These are phyloP conservation scores for Pelargonium fulgidum DNA, from an alignment of 441 rosid species.

Conservation along the genomic window DNA sequence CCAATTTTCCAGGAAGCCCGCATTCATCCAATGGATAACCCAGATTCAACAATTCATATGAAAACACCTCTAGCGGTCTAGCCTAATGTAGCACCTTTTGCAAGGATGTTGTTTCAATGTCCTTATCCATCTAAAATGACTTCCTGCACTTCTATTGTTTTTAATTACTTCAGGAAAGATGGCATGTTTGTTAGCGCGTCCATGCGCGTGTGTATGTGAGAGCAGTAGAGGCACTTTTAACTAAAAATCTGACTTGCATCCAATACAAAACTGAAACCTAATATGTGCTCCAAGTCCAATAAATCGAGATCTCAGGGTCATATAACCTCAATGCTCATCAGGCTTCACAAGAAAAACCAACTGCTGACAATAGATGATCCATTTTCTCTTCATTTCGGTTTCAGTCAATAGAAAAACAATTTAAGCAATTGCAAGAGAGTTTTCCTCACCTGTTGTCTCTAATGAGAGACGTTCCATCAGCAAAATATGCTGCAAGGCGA, in stretches of 20 bases:
- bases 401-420: background rate
- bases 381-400: background rate
- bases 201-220: background rate
- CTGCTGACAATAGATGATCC: background rate
- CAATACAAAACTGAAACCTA: background rate
- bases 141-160: background rate
- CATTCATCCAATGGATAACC: slow-evolving; percentile 12
- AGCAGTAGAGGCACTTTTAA: background rate
- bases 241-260: background rate
- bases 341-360: background rate
- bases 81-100: background rate
- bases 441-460: slow-evolving; percentile 40
- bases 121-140: background rate
- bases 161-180: too few species aligned
- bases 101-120: background rate
- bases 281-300: background rate
- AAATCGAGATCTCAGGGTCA: background rate
- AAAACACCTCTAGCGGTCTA: background rate
- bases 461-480: slow-evolving; percentile 54
- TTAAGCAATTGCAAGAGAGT: slow-evolving; percentile 11
- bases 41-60: background rate
- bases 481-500: slow-evolving; percentile 49
- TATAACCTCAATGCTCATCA: background rate
- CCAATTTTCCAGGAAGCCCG: background rate
- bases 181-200: too few species aligned